Conservation (phyloP, 2,329 filamentous ascomycete species). For the Proliferodiscus dingleyae region DNA sequence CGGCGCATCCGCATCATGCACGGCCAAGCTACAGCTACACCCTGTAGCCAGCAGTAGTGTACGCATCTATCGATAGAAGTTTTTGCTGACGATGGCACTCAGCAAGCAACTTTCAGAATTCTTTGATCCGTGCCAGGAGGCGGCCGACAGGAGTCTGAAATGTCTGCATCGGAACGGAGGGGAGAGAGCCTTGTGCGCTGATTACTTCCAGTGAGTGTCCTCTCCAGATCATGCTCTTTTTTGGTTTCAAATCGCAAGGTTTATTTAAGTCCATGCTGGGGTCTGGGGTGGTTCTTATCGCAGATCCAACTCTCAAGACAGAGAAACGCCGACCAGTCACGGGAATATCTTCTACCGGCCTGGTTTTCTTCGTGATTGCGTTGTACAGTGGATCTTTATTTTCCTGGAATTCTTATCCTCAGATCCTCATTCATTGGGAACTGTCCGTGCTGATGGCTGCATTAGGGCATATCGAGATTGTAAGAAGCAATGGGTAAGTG, state of each 20-base stretch:
- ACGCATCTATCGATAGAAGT: no score
- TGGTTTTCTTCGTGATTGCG: no score
- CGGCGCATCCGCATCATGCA: no score
- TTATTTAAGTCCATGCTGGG: no score
- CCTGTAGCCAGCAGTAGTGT: no score
- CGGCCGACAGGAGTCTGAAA: constrained; percentile 75
- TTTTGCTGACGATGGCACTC: no score
- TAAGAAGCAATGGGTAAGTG: constrained; percentile 85
- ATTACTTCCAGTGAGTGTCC: constrained; percentile 82
- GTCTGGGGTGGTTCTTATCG: not conserved
- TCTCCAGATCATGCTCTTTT: constrained; percentile 1
- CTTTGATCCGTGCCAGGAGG: constrained; percentile 93
- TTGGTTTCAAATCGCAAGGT: not conserved
- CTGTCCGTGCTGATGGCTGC: constrained; percentile 2
- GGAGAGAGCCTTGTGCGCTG: constrained; percentile 82
- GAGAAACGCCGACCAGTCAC: no score
- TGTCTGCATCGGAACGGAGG: constrained; percentile 86
- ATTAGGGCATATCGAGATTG: constrained; percentile 87
- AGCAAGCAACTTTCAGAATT: constrained; percentile 89
- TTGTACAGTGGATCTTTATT: no score
- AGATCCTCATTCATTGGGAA: not conserved
- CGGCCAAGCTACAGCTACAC: no score
- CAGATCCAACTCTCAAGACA: no score
- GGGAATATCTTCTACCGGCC: no score
- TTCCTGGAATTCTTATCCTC: not conserved